Evolutionary conservation across 192 early-diverging fungal genomes (phyloP), one percentile per base, ranked within the genome.

Genomic region (Gorgonomyces haynaldii): DNA sequence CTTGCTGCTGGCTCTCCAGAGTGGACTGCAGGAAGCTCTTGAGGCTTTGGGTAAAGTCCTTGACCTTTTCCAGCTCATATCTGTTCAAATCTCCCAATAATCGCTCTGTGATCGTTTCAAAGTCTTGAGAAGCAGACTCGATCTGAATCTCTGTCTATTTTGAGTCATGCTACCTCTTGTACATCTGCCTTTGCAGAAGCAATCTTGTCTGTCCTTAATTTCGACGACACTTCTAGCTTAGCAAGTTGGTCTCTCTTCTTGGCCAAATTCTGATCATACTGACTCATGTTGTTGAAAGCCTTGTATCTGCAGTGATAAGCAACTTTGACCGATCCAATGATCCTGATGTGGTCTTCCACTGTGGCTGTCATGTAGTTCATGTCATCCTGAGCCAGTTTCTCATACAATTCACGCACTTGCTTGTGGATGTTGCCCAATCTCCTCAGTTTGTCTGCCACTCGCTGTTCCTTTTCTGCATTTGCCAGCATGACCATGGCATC

Each of bases 291-390:
- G 35, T 22, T 38, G 19, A 19, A 27, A 8, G 28, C 13, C 17
- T 38, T 35, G 23, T 26, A n/a, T 45, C 42, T 19, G n/a, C 21
- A 23, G 2, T 26, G 22, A 37, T 27, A 46, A 12, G 28, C 21
- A 21, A 81, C 76, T 39, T 86, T 79, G 56, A 89, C 82, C 0
- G 86, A 79, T 3, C 76, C 82, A 50, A 90, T 86, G 49, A 85
- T 71, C n/a, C 86, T 79, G 56, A 91, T 73, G 56, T 94, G 85
- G 57, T 92, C 89, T 42, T 94, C 89, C 37, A 85, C 82, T 1
- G 79, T 89, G 42, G 80, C 69, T 59, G 80, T 80, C 42, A 91
- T 61, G 3, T 82, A 67, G 5, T 76, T 45, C 26, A 91, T 72
- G 61, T 92, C 88, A 34, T 71, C 67, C 3, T 78, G 73, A 12